phyloP scores from a whole-genome alignment of 805 yeast genomes.

The Starmerella apicola region DNA sequence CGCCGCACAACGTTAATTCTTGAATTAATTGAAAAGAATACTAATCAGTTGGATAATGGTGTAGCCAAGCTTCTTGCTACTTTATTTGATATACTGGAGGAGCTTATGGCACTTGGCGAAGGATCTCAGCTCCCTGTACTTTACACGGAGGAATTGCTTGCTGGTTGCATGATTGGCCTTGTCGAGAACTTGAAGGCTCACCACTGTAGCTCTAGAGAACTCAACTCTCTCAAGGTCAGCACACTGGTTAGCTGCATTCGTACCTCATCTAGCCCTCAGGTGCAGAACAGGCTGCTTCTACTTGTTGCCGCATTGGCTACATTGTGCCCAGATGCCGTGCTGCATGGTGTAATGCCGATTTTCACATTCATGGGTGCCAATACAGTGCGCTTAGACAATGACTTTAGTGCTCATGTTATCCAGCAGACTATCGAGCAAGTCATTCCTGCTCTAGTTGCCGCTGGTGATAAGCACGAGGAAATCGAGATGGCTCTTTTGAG shows the following conservation, averaged over 20 bases:
- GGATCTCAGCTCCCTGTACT: conserved; percentile 87
- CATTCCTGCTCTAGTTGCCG: conserved; percentile 71
- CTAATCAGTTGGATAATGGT: conserved; percentile 1
- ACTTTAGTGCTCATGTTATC: conserved; percentile 80
- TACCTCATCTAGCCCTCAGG: conserved; percentile 82
- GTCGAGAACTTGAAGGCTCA: conserved; percentile 34
- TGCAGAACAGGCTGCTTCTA: conserved; percentile 74
- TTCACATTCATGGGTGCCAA: conserved; percentile 99
- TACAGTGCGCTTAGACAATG: conserved; percentile 92
- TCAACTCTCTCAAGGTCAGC: conserved; percentile 69
- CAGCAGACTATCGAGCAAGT: conserved; percentile 84
- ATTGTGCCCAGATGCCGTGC: conserved; percentile 76
- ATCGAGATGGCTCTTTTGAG: conserved; percentile 75
- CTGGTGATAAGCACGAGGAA: conserved; percentile 42
- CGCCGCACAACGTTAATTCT: conserved; percentile 64
- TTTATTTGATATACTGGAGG: conserved; percentile 31
- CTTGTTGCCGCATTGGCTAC: conserved; percentile 82
- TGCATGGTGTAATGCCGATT: conserved; percentile 98
- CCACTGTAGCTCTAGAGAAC: conserved; percentile 26
- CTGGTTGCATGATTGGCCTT: conserved; percentile 67
- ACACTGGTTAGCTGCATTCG: conserved; percentile 83
- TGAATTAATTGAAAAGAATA: conserved; percentile 55
- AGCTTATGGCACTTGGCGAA: conserved; percentile 50
- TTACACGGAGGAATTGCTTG: conserved; percentile 81
- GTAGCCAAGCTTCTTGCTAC: conserved; percentile 24